Evolutionary conservation across 208 protist species (phyloP).

Genomic region (Crithidia bombi): DNA sequence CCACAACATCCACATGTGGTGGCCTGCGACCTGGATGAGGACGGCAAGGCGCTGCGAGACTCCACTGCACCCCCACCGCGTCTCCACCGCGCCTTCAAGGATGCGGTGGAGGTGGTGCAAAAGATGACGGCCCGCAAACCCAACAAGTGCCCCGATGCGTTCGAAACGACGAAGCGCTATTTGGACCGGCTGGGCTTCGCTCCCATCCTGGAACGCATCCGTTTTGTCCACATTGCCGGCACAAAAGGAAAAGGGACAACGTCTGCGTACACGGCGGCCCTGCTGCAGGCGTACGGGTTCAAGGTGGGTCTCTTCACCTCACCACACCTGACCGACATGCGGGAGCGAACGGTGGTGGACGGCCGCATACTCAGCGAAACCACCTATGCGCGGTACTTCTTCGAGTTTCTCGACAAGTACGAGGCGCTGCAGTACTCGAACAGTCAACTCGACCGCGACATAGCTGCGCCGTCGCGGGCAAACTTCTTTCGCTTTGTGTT

Average conservation of each 20-base stretch:
- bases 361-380: conserved; percentile 64
- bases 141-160: conserved; percentile 82
- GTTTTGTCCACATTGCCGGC: conserved; percentile 93
- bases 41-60: conserved; percentile 1
- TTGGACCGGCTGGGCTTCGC: conserved; percentile 91
- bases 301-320: conserved; percentile 93
- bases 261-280: conserved; percentile 72
- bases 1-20: background rate
- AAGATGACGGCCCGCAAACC: conserved; percentile 49
- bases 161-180: conserved; percentile 76
- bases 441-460: conserved; percentile 60
- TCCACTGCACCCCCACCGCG: conserved; percentile 6
- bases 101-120: conserved; percentile 60
- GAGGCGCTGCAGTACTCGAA: conserved; percentile 56
- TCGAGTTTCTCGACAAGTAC: conserved; percentile 66
- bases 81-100: conserved; percentile 58
- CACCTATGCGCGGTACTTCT: conserved; percentile 80
- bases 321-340: conserved; percentile 86
- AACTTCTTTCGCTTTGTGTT: conserved; percentile 91
- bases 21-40: conserved; percentile 33
- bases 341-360: conserved; percentile 88
- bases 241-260: conserved; percentile 95
- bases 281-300: conserved; percentile 84
- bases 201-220: conserved; percentile 91
- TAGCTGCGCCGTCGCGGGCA: conserved; percentile 36